Evolutionary conservation across 1,139 yeast species (phyloP), one percentile per base, ranked within the genome.

Genomic region (Wickerhamomyces sp.): DNA sequence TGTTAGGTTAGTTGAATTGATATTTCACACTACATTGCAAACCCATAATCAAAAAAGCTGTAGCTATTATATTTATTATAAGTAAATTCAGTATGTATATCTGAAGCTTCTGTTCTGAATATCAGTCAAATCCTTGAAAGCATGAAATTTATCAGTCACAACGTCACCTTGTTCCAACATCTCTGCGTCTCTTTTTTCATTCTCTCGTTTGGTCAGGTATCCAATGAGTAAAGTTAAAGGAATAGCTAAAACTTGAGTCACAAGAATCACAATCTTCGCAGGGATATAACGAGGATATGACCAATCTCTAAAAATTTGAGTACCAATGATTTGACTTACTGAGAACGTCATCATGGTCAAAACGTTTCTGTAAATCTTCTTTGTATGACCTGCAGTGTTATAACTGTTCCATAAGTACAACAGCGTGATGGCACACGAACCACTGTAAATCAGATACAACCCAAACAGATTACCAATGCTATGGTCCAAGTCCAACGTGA

Each of bases 41-140:
- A n/a, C n/a, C n/a, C n/a, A n/a, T n/a, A n/a, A n/a, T n/a, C n/a
- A n/a, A n/a, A n/a, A n/a, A n/a, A n/a, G n/a, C n/a, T n/a, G n/a
- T n/a, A n/a, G n/a, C n/a, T n/a, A n/a, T n/a, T n/a, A n/a, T n/a
- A n/a, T n/a, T n/a, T n/a, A n/a, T n/a, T n/a, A n/a, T n/a, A n/a
- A n/a, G n/a, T n/a, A n/a, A n/a, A n/a, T n/a, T 19, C 10, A 19
- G 21, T 8, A 39, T 4, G 37, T 26, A 34, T 70, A 71, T 44
- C 74, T 63, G 40, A 71, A 71, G 28, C 61, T 57, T 9, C 70
- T 72, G 49, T 69, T 71, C 42, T 70, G 69, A 35, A 53, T 58
- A 48, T 70, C 75, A 3, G 76, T 70, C 47, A 69, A 57, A 45
- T 70, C 76, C 14, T 69, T 64, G 51, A 70, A 69, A n/a, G n/a